These are phyloP conservation scores for Backusella sp. DNA, from an alignment of 192 early-diverging fungal genomes.

Conservation along the genomic window DNA sequence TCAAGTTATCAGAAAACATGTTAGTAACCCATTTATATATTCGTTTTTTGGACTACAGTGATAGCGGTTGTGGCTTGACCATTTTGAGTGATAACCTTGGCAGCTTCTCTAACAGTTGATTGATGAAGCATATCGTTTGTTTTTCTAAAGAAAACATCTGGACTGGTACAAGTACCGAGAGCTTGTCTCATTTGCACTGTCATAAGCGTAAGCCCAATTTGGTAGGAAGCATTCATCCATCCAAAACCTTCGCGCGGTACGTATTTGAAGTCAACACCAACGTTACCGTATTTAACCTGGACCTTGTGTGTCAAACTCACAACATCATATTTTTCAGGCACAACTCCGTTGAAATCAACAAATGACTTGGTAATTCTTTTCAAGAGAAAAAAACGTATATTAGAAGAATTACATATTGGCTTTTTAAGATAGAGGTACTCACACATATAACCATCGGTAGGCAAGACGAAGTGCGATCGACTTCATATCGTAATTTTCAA, in stretches of 20 bases:
- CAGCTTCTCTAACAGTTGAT: constrained; percentile 10
- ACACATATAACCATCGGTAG: constrained; percentile 95
- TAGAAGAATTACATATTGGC: not conserved
- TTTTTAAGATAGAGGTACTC: constrained; percentile 17
- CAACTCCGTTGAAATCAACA: constrained; percentile 95
- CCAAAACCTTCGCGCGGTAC: constrained; percentile 97
- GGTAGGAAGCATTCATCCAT: constrained; percentile 97
- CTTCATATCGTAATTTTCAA: constrained; percentile 78
- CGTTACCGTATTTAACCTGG: constrained; percentile 95
- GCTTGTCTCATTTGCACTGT: constrained; percentile 70
- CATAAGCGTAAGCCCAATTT: constrained; percentile 80
- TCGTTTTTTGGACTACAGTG: not conserved
- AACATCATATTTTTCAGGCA: constrained; percentile 97
- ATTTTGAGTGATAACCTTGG: constrained; percentile 22
- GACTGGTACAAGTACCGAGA: constrained; percentile 52
- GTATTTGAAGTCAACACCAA: constrained; percentile 91
- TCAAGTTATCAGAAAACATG: not conserved
- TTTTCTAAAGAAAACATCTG: constrained; percentile 32
- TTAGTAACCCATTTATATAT: not conserved
- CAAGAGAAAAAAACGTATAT: not conserved
- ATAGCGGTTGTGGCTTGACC: constrained; percentile 24
- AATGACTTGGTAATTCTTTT: constrained; percentile 83
- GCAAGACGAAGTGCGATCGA: constrained; percentile 74
- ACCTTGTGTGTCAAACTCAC: constrained; percentile 88
- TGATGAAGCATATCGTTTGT: constrained; percentile 1